Evolutionary conservation across 805 yeast species (phyloP).

Genomic region (Candida namnaoensis): DNA sequence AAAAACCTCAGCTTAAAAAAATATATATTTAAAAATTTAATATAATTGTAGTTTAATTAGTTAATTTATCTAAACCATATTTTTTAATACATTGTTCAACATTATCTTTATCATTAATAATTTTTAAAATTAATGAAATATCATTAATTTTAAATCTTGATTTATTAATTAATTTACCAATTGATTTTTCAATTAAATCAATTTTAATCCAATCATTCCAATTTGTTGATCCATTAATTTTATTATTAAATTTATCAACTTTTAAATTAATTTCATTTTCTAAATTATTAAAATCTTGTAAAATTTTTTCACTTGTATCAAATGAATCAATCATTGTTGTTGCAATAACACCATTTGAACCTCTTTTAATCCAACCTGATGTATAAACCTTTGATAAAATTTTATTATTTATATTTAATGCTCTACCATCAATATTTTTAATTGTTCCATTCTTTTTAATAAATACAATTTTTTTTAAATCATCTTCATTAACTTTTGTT

Average conservation of each 20-base stretch:
- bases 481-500: background rate
- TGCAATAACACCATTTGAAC: conserved; percentile 87
- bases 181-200: conserved; percentile 39
- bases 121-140: conserved; percentile 38
- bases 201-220: conserved; percentile 68
- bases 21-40: too few relatives aligned
- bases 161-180: conserved; percentile 43
- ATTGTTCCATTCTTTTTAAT: conserved; percentile 34
- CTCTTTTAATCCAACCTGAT: conserved; percentile 86
- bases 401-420: conserved; percentile 17
- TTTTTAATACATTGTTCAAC: too few relatives aligned
- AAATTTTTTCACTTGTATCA: conserved; percentile 58
- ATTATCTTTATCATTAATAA: conserved; percentile 7
- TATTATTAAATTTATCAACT: conserved; percentile 19
- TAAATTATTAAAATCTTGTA: conserved; percentile 44
- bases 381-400: conserved; percentile 51
- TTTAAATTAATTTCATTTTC: conserved; percentile 10
- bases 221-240: background rate
- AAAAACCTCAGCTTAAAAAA: background rate
- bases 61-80: too few relatives aligned
- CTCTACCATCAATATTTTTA: conserved; percentile 36
- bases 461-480: conserved; percentile 28
- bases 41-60: too few relatives aligned
- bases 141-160: conserved; percentile 48
- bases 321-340: conserved; percentile 82